phyloP scores from a whole-genome alignment of 257 asterid species.

The Euphrasia confusa region DNA sequence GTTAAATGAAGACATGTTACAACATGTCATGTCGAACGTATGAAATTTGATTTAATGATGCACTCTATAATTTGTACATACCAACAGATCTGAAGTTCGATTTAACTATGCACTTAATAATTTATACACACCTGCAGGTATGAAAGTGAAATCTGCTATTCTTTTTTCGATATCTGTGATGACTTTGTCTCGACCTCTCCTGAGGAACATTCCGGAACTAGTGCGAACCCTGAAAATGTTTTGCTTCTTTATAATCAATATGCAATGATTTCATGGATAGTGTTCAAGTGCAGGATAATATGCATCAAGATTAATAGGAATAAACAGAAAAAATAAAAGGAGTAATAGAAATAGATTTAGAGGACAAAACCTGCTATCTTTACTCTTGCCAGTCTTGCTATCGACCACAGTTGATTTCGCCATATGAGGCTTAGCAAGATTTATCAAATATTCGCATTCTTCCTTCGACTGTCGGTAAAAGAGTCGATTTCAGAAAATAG shows the following conservation, averaged over 20 bases:
- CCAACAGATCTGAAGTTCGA: too few species aligned
- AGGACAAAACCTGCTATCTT: slow-evolving; percentile 70
- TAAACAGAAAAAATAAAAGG: background rate
- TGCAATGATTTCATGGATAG: background rate
- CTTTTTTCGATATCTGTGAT: slow-evolving; percentile 65
- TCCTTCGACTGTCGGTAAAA: slow-evolving; percentile 61
- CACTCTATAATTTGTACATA: too few species aligned
- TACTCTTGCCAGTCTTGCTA: slow-evolving; percentile 81
- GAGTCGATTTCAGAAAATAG: background rate
- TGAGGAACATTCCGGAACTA: slow-evolving; percentile 76
- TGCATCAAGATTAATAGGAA: background rate
- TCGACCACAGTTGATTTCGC: slow-evolving; percentile 76
- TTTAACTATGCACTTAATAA: background rate
- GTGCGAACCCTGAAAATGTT: slow-evolving; percentile 69
- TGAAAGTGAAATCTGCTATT: slow-evolving; percentile 75
- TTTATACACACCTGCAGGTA: slow-evolving; percentile 64
- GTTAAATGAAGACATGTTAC: slow-evolving; percentile 3
- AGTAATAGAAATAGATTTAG: slow-evolving; percentile 12
- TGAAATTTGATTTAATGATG: too few species aligned
- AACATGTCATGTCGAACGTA: background rate
- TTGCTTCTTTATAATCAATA: slow-evolving; percentile 18
- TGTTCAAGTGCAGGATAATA: slow-evolving; percentile 2
- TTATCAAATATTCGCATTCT: slow-evolving; percentile 82
- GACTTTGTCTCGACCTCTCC: slow-evolving; percentile 69
- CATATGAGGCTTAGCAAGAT: slow-evolving; percentile 76